These are phyloP conservation scores for Deinandra increscens DNA, from an alignment of 129 eudicot species.

Conservation along the genomic window DNA sequence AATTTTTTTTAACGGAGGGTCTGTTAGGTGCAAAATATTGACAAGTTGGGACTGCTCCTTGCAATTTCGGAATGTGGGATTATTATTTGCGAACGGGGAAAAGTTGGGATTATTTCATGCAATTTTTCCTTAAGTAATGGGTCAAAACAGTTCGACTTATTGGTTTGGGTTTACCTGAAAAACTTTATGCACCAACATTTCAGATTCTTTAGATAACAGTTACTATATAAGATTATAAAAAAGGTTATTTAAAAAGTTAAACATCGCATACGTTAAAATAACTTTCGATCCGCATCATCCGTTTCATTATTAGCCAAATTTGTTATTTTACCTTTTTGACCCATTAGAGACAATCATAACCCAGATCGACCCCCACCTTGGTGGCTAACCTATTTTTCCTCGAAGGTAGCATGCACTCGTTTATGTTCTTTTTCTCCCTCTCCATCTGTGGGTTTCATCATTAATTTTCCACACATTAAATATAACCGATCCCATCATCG, in stretches of 20 bases:
- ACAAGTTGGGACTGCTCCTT: too few relatives aligned
- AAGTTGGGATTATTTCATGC: too few relatives aligned
- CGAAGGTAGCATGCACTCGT: background rate
- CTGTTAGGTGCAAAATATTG: too few relatives aligned
- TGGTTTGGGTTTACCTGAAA: background rate
- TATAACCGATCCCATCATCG: background rate
- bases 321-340: background rate
- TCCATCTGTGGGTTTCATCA: background rate
- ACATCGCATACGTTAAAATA: background rate
- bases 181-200: background rate
- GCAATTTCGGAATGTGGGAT: too few relatives aligned
- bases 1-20: too few relatives aligned
- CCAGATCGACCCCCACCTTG: background rate
- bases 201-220: background rate
- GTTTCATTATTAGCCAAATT: background rate
- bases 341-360: background rate
- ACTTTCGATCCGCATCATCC: background rate
- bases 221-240: background rate
- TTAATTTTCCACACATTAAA: background rate
- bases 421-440: background rate
- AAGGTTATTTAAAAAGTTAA: too few relatives aligned
- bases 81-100: too few relatives aligned
- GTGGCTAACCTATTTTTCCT: background rate
- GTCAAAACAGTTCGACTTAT: background rate
- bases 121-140: background rate